These are phyloP conservation scores for Paspalum vaginatum DNA, from an alignment of 176 grass and related monocot species.

Conservation along the genomic window DNA sequence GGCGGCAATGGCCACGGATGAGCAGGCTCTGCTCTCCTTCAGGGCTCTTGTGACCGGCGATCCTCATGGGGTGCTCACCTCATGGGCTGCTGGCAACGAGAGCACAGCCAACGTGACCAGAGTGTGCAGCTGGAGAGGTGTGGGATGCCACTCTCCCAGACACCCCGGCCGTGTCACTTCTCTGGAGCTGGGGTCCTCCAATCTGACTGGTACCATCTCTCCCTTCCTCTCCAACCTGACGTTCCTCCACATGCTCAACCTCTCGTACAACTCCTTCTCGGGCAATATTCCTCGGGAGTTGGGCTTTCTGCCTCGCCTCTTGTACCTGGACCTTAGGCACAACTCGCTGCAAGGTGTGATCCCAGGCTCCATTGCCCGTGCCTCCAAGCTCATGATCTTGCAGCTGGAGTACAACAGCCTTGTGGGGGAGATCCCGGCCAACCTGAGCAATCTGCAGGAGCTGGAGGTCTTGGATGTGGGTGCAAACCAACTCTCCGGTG, in stretches of 20 bases:
- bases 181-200: constrained; percentile 13
- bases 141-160: constrained; percentile 7
- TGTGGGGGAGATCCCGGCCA: constrained; percentile 17
- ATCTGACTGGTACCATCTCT: constrained; percentile 6
- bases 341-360: constrained; percentile 20
- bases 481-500: constrained; percentile 11
- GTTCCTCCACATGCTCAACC: constrained; percentile 35
- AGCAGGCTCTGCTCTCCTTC: constrained; percentile 12
- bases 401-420: constrained; percentile 32
- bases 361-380: not conserved
- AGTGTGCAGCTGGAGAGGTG: constrained; percentile 30
- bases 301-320: constrained; percentile 4
- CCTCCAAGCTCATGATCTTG: constrained; percentile 23
- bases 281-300: not conserved
- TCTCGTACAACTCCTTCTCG: constrained; percentile 14
- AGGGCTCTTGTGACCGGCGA: not conserved
- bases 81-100: not conserved
- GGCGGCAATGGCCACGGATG: not conserved
- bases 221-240: constrained; percentile 31
- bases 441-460: constrained; percentile 14
- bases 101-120: not conserved
- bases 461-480: constrained; percentile 15
- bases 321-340: constrained; percentile 13
- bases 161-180: constrained; percentile 31
- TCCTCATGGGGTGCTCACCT: not conserved